Base-by-base conservation (phyloP, 1,139 yeast species). In the Diutina rugosa region DNA sequence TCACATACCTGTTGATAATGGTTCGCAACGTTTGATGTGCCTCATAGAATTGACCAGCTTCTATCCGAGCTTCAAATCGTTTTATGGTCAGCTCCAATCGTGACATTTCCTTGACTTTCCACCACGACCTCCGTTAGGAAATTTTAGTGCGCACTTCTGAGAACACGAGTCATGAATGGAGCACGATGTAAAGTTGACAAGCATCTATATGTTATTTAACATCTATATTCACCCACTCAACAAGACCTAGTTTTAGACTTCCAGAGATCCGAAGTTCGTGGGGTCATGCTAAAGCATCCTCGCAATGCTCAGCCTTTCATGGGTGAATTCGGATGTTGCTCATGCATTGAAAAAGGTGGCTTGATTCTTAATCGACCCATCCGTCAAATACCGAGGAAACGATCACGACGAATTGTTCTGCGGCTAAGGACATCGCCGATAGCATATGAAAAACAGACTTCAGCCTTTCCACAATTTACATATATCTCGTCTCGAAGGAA, bases 11-110 rank as follows among this genome's bases (percentile, higher is more conserved):
- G 62, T 90, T 90, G 54, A 88, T 90, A 58, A 91, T 86, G 8
- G 97, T 90, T 64, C 97, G 76, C 56, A 91, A 77, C 0, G 96
- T 91, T 69, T 91, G 98, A 66, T 91, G 97, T 0, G 98, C 98
- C 67, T 93, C 99, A 66, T 91, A 91, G 71, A 78, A 90, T 56
- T 90, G 87, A 2, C 90, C 90, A 55, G 78, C 79, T 55, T 79
- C 81, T 61, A 91, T 85, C 64, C 87, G 85, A 54, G 79, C 77
- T 64, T 83, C 81, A 71, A 86, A 86, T 59, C 93, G 72, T 41
- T 76, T 81, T 54, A 86, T 70, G 2, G 90, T 84, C 64, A 80
- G 79, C 56, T 78, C 53, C 28, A 49, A 49, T 4, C 35, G 35
- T 7, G 53, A 49, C 53, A 49, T 49, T 7, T 26, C 6, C 14